Base-by-base conservation (phyloP, 306 rosid genomes). In the Rosa persica region DNA sequence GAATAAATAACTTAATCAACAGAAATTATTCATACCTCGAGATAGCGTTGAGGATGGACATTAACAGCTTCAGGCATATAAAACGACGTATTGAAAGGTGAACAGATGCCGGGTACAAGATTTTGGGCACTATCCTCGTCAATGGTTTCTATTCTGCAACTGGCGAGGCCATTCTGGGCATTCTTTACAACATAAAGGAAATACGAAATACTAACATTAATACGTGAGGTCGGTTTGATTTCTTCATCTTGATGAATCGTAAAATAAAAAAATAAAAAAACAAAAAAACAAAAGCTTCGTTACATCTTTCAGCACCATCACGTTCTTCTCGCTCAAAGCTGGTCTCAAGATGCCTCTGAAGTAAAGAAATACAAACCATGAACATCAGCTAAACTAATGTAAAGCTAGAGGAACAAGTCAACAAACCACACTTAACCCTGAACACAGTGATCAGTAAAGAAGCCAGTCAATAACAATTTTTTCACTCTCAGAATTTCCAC, bases 311-410 rank as follows among this genome's bases (percentile, higher is more conserved):
- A 94, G 40, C 73, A 82, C 61, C 69, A 42, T 44, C 92, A 94
- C 46, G 83, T 86, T 89, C 92, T 94, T 92, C 88, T 74, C 38
- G 86, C 86, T 82, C 78, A 79, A 72, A 64, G 97, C 97, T 12
- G 95, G 97, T 80, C 97, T 91, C 87, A 94, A 87, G 78, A 94
- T 92, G 69, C 98, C 98, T 91, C 98, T 92, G 89, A 81, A 85
- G 81, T 77, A 77, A 89, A 82, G 80, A 89, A 88, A 69, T 58
- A 38, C 74, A 36, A 17, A 6, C 34, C 71, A 17, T 46, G 61
- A 34, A 40, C 48, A 76, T 30, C 11, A 76, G 36, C 73, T 66
- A 44, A 30, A 48, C 47, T 20, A 46, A 64, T n/a, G 47, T 25
- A 25, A 44, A 17, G 27, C 65, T 8, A 5, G 1, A 74, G 12